phyloP scores from a whole-genome alignment of 768 basidiomycete species.

The Galerina marginata region DNA sequence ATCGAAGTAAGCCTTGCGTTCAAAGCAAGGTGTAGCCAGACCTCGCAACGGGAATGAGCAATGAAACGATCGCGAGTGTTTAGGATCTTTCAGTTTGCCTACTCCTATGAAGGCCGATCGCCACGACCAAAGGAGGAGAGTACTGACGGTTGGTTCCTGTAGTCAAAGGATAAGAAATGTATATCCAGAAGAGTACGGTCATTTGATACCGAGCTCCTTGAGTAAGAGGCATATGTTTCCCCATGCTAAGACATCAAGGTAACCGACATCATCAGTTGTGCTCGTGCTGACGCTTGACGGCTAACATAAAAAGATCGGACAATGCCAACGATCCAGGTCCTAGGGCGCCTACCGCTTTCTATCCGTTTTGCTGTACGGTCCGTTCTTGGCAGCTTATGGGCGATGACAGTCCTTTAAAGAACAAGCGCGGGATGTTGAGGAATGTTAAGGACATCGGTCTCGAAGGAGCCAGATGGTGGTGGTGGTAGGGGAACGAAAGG shows the following conservation, averaged over 20 bases:
- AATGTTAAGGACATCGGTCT: background rate
- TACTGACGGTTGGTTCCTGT: background rate
- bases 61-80: background rate
- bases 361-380: background rate
- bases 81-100: background rate
- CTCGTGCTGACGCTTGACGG: background rate
- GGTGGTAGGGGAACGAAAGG: slow-evolving; percentile 8
- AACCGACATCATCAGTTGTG: background rate
- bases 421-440: background rate
- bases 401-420: too few relatives aligned
- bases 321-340: background rate
- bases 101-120: background rate
- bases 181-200: too few relatives aligned
- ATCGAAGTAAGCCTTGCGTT: slow-evolving; percentile 10
- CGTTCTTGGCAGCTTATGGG: background rate
- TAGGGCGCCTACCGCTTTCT: slow-evolving; percentile 1
- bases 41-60: background rate
- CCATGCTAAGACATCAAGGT: background rate
- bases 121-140: background rate
- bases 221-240: background rate
- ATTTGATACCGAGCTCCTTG: too few relatives aligned
- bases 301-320: background rate
- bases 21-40: slow-evolving; percentile 4
- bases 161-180: too few relatives aligned
- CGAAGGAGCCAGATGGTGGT: background rate